Percentiles rank a stretch among this genome's conserved stretches.
phyloP scores from a whole-genome alignment of 768 basidiomycete species.

The Leccinellum albellum region DNA sequence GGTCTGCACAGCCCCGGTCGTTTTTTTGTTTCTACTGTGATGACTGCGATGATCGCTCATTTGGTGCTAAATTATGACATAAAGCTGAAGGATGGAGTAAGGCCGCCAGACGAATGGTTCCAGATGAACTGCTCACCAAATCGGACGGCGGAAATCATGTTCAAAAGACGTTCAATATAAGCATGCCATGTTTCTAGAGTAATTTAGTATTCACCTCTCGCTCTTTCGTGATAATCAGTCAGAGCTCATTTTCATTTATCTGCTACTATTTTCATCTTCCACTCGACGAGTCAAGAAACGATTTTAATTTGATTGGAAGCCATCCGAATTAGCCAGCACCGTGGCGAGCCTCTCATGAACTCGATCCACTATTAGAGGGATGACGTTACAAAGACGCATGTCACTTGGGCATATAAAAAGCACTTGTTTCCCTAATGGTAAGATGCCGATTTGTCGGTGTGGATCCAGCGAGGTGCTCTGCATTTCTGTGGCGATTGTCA shows the following conservation, averaged over 20 bases:
- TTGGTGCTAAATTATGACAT: constrained; percentile 41
- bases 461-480: constrained; percentile 3
- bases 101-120: constrained; percentile 35
- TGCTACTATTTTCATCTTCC: too few species aligned
- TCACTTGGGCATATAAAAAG: not conserved
- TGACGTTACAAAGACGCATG: not conserved
- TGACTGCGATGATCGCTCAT: constrained; percentile 41
- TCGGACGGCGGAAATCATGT: constrained; percentile 34
- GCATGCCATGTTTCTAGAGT: constrained; percentile 5
- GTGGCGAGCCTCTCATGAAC: not conserved
- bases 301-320: constrained; percentile 11
- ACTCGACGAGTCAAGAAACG: too few species aligned
- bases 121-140: constrained; percentile 36
- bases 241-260: too few species aligned
- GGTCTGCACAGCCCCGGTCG: constrained; percentile 36
- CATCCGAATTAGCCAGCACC: constrained; percentile 5
- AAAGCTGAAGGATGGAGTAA: constrained; percentile 32
- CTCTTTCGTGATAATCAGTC: constrained; percentile 7
- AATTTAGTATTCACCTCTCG: constrained; percentile 9
- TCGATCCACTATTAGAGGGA: not conserved
- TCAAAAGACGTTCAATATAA: constrained; percentile 28
- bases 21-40: constrained; percentile 38
- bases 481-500: constrained; percentile 2
- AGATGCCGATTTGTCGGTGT: not conserved
- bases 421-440: not conserved